These are phyloP conservation scores for Saturnispora halmiae DNA, from an alignment of 805 yeast species.

Conservation along the genomic window DNA sequence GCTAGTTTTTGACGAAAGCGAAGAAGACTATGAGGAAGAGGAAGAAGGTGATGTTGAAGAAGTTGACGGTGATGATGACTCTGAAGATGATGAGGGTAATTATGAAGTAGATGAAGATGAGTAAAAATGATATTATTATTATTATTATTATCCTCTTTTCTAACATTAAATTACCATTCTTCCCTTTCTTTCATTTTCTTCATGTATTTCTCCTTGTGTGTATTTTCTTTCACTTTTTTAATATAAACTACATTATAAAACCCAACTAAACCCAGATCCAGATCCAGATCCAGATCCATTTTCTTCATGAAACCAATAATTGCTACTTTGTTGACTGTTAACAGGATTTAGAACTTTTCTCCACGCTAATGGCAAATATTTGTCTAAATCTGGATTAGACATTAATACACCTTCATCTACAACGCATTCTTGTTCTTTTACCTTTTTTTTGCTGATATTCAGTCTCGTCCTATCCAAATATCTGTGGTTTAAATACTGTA, in stretches of 20 bases:
- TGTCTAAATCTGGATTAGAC: slow-evolving; percentile 26
- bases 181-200: too few relatives aligned
- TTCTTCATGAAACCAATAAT: slow-evolving; percentile 13
- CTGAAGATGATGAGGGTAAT: slow-evolving; percentile 11
- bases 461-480: slow-evolving; percentile 11
- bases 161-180: too few relatives aligned
- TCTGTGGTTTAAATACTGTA: slow-evolving; percentile 16
- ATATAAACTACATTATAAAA: neutral
- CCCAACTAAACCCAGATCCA: slow-evolving; percentile 8
- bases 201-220: too few relatives aligned
- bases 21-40: slow-evolving; percentile 23
- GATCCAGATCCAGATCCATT: too few relatives aligned
- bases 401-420: slow-evolving; percentile 19
- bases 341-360: slow-evolving; percentile 19
- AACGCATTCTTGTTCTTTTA: too few relatives aligned
- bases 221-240: neutral
- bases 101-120: slow-evolving; percentile 17
- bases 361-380: slow-evolving; percentile 25
- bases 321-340: neutral
- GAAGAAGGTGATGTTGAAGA: slow-evolving; percentile 20
- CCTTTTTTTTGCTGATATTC: too few relatives aligned
- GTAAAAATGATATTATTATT: neutral
- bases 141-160: too few relatives aligned
- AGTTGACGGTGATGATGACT: slow-evolving; percentile 18
- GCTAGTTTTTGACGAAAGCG: slow-evolving; percentile 29